Evolutionary conservation across 495 filamentous ascomycete species (phyloP).

Genomic region (Barbatosphaeria neglecta): DNA sequence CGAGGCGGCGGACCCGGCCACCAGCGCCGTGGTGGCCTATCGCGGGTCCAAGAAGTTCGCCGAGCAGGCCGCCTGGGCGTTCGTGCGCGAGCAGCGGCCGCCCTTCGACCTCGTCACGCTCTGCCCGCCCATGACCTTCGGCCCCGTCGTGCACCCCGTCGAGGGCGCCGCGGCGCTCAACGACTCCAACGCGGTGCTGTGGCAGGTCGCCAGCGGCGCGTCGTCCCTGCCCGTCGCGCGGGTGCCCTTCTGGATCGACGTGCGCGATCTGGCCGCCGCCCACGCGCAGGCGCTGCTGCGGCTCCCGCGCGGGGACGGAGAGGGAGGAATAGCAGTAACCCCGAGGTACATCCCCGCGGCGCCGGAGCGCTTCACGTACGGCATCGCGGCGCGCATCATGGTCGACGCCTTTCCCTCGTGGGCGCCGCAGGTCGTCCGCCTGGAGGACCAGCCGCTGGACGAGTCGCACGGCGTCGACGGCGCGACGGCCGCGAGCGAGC

Average conservation of each 20-base stretch:
- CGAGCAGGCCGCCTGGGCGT: conserved; percentile 34
- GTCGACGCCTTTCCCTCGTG: conserved; percentile 14
- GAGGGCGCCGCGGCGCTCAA: conserved; percentile 18
- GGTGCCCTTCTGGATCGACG: conserved; percentile 33
- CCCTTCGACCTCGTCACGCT: conserved; percentile 15
- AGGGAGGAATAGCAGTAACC: no score
- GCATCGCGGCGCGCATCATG: conserved; percentile 24
- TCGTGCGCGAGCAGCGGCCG: conserved; percentile 7
- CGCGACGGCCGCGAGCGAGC: conserved; percentile 23
- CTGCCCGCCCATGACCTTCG: conserved; percentile 34
- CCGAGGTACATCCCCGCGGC: conserved; percentile 23
- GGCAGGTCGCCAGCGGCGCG: conserved; percentile 17
- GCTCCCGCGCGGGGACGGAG: conserved; percentile 20
- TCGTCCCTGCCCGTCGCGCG: conserved; percentile 18
- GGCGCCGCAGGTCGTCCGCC: conserved; percentile 12
- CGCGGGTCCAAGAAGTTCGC: conserved; percentile 42
- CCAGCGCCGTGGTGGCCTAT: conserved; percentile 40
- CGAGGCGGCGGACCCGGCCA: conserved; percentile 30
- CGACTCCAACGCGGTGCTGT: conserved; percentile 21
- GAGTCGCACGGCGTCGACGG: conserved; percentile 25
- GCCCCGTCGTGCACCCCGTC: conserved; percentile 30
- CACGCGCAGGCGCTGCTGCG: conserved; percentile 28
- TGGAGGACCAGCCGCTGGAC: conserved; percentile 19
- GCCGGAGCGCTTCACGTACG: conserved; percentile 30
- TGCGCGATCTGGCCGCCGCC: conserved; percentile 28